phyloP scores from a whole-genome alignment of 148 eudicot species.

The Amaranthus hypochondriacus region DNA sequence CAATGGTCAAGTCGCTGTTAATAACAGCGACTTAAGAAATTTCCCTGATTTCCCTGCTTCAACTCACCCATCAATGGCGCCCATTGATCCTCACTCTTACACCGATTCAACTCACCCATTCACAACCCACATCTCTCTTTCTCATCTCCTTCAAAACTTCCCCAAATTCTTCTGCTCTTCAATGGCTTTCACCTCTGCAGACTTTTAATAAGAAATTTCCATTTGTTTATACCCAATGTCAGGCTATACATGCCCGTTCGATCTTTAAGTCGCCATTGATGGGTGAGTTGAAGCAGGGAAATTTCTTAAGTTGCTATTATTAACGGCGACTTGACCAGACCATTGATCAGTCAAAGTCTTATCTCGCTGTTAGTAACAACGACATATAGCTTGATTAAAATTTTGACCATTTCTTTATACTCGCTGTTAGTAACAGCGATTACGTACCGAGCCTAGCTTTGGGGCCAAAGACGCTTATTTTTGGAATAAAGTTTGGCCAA shows the following conservation, averaged over 20 bases:
- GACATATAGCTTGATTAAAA: too few species aligned
- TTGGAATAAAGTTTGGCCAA: too few species aligned
- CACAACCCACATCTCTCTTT: conserved; percentile 41
- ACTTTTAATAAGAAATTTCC: conserved; percentile 63
- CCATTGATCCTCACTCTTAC: conserved; percentile 44
- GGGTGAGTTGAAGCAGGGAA: too few species aligned
- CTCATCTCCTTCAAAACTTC: conserved; percentile 27
- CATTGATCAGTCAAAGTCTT: too few species aligned
- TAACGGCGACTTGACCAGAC: too few species aligned
- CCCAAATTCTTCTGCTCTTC: conserved; percentile 58
- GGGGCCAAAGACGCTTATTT: too few species aligned
- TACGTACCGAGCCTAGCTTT: too few species aligned
- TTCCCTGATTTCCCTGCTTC: background rate
- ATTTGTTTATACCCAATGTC: conserved; percentile 90
- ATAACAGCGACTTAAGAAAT: background rate
- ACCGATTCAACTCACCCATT: conserved; percentile 32
- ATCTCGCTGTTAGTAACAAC: too few species aligned
- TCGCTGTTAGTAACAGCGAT: too few species aligned
- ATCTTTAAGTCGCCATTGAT: conserved; percentile 27
- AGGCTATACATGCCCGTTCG: conserved; percentile 79
- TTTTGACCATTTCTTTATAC: too few species aligned
- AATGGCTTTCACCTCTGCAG: conserved; percentile 82
- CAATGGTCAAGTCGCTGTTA: too few species aligned
- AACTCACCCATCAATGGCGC: conserved; percentile 25
- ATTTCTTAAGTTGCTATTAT: too few species aligned